A percentile compares a stretch with the other conserved stretches of the same genome.
Evolutionary conservation across 352 stramenopile genomes (phyloP).

Genomic region (Phytophthora colocasiae): DNA sequence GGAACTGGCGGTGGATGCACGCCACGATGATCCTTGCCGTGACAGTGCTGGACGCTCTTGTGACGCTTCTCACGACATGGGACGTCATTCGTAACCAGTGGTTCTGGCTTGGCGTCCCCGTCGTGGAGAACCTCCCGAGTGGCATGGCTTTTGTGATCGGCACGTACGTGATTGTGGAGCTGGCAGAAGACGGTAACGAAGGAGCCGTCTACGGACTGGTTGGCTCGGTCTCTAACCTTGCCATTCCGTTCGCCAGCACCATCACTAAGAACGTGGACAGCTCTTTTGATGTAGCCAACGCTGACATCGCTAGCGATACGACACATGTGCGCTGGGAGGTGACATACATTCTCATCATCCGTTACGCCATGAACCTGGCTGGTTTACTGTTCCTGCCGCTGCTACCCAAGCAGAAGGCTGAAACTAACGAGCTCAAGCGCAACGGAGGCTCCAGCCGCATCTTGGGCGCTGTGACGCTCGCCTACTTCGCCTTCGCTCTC

Average conservation of each 20-base stretch:
- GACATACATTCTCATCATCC: slow-evolving; percentile 52
- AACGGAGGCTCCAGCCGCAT: slow-evolving; percentile 49
- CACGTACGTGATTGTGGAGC: slow-evolving; percentile 54
- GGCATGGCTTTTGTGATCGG: slow-evolving; percentile 48
- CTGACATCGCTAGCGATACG: slow-evolving; percentile 47
- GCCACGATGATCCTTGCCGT: slow-evolving; percentile 37
- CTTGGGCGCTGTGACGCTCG: slow-evolving; percentile 43
- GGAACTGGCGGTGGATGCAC: slow-evolving; percentile 49
- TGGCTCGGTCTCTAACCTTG: slow-evolving; percentile 50
- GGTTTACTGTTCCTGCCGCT: slow-evolving; percentile 44
- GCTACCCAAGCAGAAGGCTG: slow-evolving; percentile 57
- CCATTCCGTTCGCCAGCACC: slow-evolving; percentile 44
- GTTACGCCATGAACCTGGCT: slow-evolving; percentile 44
- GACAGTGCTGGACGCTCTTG: slow-evolving; percentile 35
- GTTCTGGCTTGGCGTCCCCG: slow-evolving; percentile 49
- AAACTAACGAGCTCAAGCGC: slow-evolving; percentile 47
- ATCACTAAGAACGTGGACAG: slow-evolving; percentile 51
- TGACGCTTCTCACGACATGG: slow-evolving; percentile 45
- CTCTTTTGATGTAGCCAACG: slow-evolving; percentile 48
- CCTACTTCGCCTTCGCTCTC: slow-evolving; percentile 43
- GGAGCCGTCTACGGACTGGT: slow-evolving; percentile 49
- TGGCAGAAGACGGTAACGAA: slow-evolving; percentile 53
- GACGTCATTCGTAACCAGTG: slow-evolving; percentile 55
- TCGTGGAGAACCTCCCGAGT: slow-evolving; percentile 42
- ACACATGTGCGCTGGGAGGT: slow-evolving; percentile 47